phyloP scores from a whole-genome alignment of 225 moss, liverwort and hornwort genomes.

The Pseudisothecium myosuroides region DNA sequence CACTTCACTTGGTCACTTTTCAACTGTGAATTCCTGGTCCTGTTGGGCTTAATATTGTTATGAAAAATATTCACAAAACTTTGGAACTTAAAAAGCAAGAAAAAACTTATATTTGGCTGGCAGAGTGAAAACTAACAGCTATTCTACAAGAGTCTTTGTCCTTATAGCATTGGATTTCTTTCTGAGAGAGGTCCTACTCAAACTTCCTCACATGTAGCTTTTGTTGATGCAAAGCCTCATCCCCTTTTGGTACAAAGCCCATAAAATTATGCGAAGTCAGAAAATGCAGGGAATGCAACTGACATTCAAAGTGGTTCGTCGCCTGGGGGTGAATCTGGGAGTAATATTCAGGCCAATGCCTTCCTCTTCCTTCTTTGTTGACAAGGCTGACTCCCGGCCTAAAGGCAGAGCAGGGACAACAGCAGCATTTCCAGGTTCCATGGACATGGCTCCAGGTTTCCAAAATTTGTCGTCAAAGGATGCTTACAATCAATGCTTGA shows the following conservation, averaged over 20 bases:
- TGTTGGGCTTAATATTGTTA: neutral
- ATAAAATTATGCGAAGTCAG: neutral
- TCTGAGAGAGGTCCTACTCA: neutral
- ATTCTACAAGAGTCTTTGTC: neutral
- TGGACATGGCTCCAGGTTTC: neutral
- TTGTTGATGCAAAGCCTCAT: neutral
- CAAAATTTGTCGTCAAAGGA: neutral
- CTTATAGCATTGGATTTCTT: neutral
- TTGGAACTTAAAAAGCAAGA: neutral
- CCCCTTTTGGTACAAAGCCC: neutral
- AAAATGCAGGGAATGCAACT: neutral
- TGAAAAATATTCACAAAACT: neutral
- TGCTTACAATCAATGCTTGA: neutral
- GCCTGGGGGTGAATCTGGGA: neutral
- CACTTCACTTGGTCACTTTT: neutral
- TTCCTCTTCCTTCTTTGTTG: neutral
- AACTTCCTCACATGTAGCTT: neutral
- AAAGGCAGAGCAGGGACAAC: neutral
- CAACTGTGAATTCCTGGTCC: neutral
- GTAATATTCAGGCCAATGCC: neutral
- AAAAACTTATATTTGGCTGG: neutral
- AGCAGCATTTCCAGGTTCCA: neutral
- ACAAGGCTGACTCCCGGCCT: neutral
- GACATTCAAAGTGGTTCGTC: conserved; percentile 1
- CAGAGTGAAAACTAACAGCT: neutral